Evolutionary conservation across 495 filamentous ascomycete genomes (phyloP).

Genomic region (Penicillium goetzii): DNA sequence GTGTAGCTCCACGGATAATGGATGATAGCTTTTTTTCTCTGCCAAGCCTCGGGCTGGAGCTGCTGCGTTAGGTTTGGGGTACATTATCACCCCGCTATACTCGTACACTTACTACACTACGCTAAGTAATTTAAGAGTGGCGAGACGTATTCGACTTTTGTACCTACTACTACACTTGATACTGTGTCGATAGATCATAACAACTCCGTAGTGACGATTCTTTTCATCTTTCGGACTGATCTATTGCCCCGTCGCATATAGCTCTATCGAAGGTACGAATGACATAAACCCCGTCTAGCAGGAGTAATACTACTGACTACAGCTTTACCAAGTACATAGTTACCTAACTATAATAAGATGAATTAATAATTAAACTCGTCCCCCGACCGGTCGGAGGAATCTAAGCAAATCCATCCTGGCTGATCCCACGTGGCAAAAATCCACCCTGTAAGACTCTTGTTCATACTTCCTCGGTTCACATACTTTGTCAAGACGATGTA

Average conservation of each 20-base stretch:
- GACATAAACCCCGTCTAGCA: background rate
- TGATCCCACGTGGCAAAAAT: slow-evolving; percentile 33
- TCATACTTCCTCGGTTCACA: slow-evolving; percentile 6
- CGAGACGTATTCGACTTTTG: background rate
- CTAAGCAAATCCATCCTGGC: slow-evolving; percentile 16
- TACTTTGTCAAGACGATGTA: background rate
- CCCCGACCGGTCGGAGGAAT: background rate
- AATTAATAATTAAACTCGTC: background rate
- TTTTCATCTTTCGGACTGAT: background rate
- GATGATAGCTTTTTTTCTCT: slow-evolving; percentile 4
- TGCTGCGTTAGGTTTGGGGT: background rate
- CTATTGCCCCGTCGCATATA: background rate
- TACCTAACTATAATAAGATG: too few species aligned
- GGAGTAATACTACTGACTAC: background rate
- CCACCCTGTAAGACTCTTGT: slow-evolving; percentile 14
- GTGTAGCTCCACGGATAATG: background rate
- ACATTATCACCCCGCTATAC: background rate
- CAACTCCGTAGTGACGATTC: background rate
- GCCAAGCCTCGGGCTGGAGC: slow-evolving; percentile 8
- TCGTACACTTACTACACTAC: too few species aligned
- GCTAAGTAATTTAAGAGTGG: background rate
- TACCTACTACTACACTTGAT: background rate
- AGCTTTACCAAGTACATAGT: background rate
- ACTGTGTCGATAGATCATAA: background rate
- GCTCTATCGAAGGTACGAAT: background rate